A percentile compares a stretch with the other conserved stretches of the same genome.
phyloP scores from a whole-genome alignment of 352 stramenopile species.

The Pythium periplocum region DNA sequence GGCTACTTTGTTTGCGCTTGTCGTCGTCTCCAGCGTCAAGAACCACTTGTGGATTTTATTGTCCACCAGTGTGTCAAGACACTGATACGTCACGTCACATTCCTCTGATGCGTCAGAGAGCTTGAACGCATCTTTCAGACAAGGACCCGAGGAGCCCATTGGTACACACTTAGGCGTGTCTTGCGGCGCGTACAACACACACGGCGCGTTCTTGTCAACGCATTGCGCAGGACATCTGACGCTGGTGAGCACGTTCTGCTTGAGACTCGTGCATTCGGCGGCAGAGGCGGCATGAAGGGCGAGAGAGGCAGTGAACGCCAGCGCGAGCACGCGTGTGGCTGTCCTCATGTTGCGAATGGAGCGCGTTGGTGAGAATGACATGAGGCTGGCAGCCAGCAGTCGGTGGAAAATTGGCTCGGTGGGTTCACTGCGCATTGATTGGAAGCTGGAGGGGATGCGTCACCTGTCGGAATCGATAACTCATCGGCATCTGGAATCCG shows the following conservation, averaged over 20 bases:
- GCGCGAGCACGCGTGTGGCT: not conserved
- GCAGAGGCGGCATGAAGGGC: not conserved
- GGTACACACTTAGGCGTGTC: slow-evolving; percentile 21
- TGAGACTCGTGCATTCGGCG: slow-evolving; percentile 34
- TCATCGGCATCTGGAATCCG: no score
- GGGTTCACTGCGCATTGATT: no score
- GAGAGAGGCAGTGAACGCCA: not conserved
- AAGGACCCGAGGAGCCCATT: slow-evolving; percentile 2
- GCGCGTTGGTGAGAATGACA: no score
- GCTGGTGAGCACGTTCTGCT: slow-evolving; percentile 46
- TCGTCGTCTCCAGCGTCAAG: slow-evolving; percentile 29
- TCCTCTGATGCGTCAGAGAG: not conserved
- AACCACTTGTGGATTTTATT: slow-evolving; percentile 25
- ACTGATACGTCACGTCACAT: slow-evolving; percentile 59
- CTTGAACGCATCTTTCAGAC: not conserved
- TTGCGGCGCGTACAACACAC: slow-evolving; percentile 47
- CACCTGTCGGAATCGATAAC: no score
- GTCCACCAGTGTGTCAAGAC: slow-evolving; percentile 36
- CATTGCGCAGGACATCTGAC: slow-evolving; percentile 34
- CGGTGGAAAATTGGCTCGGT: no score
- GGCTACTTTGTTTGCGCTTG: slow-evolving; percentile 21
- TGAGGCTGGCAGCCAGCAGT: no score
- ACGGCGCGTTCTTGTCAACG: slow-evolving; percentile 17
- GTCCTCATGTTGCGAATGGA: no score
- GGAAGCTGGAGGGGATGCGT: no score